These are phyloP conservation scores for Dryas octopetala DNA, from an alignment of 306 rosid genomes.

Conservation along the genomic window DNA sequence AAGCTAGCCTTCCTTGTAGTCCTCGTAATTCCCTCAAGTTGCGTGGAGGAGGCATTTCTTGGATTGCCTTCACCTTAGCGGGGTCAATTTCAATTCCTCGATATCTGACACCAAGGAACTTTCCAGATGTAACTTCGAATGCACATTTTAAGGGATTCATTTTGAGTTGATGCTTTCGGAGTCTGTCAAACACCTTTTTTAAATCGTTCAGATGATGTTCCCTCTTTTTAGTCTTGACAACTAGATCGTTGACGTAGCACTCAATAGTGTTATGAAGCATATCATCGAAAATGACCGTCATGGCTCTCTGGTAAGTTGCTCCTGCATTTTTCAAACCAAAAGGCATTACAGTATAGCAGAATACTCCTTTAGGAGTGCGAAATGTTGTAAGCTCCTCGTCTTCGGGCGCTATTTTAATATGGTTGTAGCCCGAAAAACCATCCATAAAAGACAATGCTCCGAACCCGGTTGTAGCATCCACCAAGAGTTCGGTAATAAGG, in stretches of 20 bases:
- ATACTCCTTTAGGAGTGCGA: not conserved
- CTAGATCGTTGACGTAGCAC: not conserved
- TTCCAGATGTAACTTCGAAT: not conserved
- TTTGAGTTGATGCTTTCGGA: not conserved
- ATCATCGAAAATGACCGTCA: not conserved
- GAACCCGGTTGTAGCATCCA: too few species aligned
- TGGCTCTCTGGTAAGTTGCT: not conserved
- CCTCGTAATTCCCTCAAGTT: too few species aligned
- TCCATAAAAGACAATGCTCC: too few species aligned
- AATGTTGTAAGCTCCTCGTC: too few species aligned
- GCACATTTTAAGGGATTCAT: conserved; percentile 1
- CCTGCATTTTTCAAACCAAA: not conserved
- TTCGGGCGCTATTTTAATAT: too few species aligned
- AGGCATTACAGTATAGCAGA: not conserved
- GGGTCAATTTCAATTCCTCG: conserved; percentile 1
- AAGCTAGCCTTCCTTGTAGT: too few species aligned
- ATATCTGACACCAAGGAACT: not conserved
- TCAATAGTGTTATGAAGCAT: not conserved
- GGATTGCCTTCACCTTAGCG: not conserved
- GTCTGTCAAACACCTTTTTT: not conserved
- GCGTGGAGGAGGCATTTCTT: not conserved
- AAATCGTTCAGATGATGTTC: not conserved
- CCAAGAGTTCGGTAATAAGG: too few species aligned
- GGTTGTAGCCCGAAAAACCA: too few species aligned
- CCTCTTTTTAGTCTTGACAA: not conserved